Evolutionary conservation across 2,329 filamentous ascomycete species (phyloP).

Genomic region (Byssochlamys sp.): DNA sequence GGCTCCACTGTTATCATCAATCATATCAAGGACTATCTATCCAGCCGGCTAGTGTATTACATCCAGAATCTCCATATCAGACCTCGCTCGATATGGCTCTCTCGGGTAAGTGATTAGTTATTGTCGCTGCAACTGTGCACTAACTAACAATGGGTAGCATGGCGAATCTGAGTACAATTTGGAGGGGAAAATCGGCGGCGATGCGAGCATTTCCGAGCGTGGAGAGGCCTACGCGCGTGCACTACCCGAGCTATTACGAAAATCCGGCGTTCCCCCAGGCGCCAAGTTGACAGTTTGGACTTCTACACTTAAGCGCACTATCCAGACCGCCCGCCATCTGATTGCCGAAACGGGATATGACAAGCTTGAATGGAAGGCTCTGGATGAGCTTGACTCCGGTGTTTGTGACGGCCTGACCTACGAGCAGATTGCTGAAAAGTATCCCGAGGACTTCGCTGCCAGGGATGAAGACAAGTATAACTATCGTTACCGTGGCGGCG

Average conservation of each 20-base stretch:
- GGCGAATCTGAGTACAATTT: constrained; percentile 92
- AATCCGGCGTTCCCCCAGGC: constrained; percentile 67
- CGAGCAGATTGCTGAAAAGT: constrained; percentile 81
- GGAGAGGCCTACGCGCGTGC: constrained; percentile 79
- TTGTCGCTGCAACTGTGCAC: background rate
- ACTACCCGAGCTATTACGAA: constrained; percentile 71
- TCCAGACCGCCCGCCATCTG: constrained; percentile 78
- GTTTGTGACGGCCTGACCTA: constrained; percentile 96
- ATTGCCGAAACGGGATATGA: constrained; percentile 63
- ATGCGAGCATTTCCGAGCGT: constrained; percentile 74
- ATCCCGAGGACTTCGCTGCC: constrained; percentile 87
- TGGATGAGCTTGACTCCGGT: constrained; percentile 92
- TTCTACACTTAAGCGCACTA: constrained; percentile 71
- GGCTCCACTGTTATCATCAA: constrained; percentile 97
- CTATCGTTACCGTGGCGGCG: constrained; percentile 92
- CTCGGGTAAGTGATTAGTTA: constrained; percentile 54
- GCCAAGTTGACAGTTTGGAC: constrained; percentile 64
- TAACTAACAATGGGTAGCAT: constrained; percentile 49
- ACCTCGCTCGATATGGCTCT: constrained; percentile 91
- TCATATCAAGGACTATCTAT: constrained; percentile 89
- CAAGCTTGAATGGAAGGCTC: constrained; percentile 95
- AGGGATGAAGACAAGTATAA: constrained; percentile 99
- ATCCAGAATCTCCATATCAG: constrained; percentile 98
- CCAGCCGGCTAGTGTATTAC: constrained; percentile 93
- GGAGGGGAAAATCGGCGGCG: constrained; percentile 81